Conservation (phyloP, 257 asterid genomes). For the Cruciata laevipes region DNA sequence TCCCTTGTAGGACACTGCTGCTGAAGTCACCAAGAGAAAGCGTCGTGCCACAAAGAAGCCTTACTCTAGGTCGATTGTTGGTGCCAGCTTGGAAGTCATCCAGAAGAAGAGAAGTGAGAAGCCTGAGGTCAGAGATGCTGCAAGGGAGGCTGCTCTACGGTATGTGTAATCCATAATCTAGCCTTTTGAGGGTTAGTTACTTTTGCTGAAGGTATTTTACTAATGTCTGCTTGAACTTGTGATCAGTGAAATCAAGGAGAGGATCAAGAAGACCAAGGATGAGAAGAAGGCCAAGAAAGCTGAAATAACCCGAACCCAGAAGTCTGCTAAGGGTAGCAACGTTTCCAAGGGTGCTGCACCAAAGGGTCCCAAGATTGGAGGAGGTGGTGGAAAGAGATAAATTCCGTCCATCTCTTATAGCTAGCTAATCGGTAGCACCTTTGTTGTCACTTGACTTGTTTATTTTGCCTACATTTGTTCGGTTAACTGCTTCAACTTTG, state of each 20-base stretch:
- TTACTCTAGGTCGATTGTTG: conserved; percentile 61
- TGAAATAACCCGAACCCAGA: conserved; percentile 39
- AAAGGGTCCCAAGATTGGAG: conserved; percentile 55
- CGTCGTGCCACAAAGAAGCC: conserved; percentile 55
- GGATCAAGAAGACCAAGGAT: conserved; percentile 58
- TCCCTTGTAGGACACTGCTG: conserved; percentile 37
- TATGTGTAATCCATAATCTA: conserved; percentile 11
- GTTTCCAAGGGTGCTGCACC: conserved; percentile 43
- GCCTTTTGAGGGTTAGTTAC: background rate
- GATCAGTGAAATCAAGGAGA: conserved; percentile 54
- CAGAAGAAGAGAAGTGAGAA: conserved; percentile 55
- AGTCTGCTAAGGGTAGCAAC: conserved; percentile 30
- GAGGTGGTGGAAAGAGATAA: conserved; percentile 47
- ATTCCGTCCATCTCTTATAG: background rate
- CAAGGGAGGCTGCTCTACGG: conserved; percentile 64
- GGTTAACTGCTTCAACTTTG: background rate
- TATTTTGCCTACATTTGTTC: background rate
- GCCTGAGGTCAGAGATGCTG: conserved; percentile 64
- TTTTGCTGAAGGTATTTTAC: background rate
- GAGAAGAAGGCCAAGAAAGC: conserved; percentile 64
- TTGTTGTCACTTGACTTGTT: background rate
- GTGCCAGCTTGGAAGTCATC: conserved; percentile 58
- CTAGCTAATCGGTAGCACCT: background rate
- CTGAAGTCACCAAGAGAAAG: conserved; percentile 51
- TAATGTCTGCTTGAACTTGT: background rate